Evolutionary conservation across 2,329 filamentous ascomycete species (phyloP).

Genomic region (Beauveria varroae): DNA sequence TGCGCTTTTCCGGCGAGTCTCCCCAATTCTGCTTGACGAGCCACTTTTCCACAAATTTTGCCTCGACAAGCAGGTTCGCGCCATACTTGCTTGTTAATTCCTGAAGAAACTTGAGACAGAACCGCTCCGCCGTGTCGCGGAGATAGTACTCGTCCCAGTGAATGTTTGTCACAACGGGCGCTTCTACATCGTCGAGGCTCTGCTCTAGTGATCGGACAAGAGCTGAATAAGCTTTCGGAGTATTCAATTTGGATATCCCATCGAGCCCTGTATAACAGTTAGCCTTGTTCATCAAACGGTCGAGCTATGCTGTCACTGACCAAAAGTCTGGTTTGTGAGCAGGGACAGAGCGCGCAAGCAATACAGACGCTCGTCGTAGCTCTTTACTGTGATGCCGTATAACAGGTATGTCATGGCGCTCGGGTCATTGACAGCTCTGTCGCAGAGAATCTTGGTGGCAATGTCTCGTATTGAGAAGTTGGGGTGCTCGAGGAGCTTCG

Average conservation of each 20-base stretch:
- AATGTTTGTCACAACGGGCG: conserved; percentile 44
- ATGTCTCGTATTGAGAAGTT: conserved; percentile 67
- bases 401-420: conserved; percentile 43
- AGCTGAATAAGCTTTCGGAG: conserved; percentile 43
- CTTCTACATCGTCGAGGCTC: conserved; percentile 41
- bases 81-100: conserved; percentile 55
- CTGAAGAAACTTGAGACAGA: conserved; percentile 49
- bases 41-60: conserved; percentile 65
- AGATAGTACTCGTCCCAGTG: conserved; percentile 57
- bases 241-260: conserved; percentile 41
- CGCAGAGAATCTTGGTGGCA: conserved; percentile 50
- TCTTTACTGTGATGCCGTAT: conserved; percentile 49
- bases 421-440: conserved; percentile 51
- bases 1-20: conserved; percentile 41
- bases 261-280: conserved; percentile 24
- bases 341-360: conserved; percentile 50
- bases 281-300: background rate
- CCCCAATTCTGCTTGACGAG: conserved; percentile 68
- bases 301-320: conserved; percentile 14
- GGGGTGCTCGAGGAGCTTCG: conserved; percentile 60
- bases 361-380: conserved; percentile 51
- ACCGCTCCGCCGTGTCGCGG: conserved; percentile 53
- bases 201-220: conserved; percentile 54
- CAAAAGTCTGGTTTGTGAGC: conserved; percentile 36
- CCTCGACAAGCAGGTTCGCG: conserved; percentile 49